Evolutionary conservation across 345 rosid genomes (phyloP).

Genomic region (Citrus reticulata): DNA sequence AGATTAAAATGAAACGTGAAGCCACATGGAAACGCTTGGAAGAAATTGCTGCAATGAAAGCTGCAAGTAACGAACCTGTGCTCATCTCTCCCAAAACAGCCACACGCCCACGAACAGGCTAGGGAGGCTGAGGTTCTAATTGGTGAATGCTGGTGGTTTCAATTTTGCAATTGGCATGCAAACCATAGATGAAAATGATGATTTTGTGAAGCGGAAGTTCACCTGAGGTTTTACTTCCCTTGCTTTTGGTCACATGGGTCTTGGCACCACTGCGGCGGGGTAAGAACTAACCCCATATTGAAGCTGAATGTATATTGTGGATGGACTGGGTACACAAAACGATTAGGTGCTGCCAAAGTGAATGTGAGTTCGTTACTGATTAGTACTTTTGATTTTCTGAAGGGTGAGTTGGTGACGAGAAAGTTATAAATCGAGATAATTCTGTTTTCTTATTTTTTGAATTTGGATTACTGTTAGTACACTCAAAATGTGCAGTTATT

Average conservation of each 20-base stretch:
- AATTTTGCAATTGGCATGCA: constrained; percentile 11
- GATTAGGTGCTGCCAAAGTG: neutral
- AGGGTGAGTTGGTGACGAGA: neutral
- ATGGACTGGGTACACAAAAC: constrained; percentile 8
- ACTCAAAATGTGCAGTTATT: constrained; percentile 6
- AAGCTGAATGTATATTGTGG: constrained; percentile 9
- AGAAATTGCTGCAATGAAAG: constrained; percentile 62
- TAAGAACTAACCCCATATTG: constrained; percentile 10
- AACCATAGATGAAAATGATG: constrained; percentile 11
- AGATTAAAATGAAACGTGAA: constrained; percentile 43
- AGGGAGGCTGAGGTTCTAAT: constrained; percentile 6
- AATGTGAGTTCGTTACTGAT: neutral
- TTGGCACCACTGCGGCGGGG: constrained; percentile 6
- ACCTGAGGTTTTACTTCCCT: constrained; percentile 8
- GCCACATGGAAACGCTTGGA: constrained; percentile 70
- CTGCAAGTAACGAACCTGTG: constrained; percentile 42
- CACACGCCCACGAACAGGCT: constrained; percentile 32
- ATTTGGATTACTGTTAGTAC: constrained; percentile 13
- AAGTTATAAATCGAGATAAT: constrained; percentile 11
- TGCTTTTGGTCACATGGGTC: constrained; percentile 4
- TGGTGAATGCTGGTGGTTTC: neutral
- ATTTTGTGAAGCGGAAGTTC: constrained; percentile 7
- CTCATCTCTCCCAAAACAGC: constrained; percentile 32
- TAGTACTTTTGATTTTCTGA: constrained; percentile 15
- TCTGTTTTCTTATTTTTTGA: neutral